These are phyloP conservation scores for Aureobasidium mangrovei DNA, from an alignment of 2,329 filamentous ascomycete species.

Conservation along the genomic window DNA sequence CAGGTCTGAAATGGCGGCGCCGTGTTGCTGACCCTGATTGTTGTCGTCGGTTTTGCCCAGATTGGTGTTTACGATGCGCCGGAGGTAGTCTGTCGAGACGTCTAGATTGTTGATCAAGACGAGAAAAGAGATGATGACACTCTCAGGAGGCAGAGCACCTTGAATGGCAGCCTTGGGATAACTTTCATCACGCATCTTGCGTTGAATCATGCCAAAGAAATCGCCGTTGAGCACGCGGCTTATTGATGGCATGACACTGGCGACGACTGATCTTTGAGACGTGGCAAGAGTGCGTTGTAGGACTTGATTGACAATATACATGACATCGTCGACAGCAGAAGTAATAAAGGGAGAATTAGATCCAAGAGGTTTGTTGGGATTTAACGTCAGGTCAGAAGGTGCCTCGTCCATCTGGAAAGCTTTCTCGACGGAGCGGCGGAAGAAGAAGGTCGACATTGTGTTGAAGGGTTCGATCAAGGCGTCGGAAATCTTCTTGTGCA, in stretches of 20 bases:
- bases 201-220: conserved; percentile 93
- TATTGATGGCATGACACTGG: conserved; percentile 68
- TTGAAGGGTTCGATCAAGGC: conserved; percentile 78
- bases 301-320: conserved; percentile 96
- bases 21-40: conserved; percentile 29
- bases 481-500: conserved; percentile 67
- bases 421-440: conserved; percentile 91
- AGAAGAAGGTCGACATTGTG: conserved; percentile 90
- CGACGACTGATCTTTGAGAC: conserved; percentile 68
- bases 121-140: conserved; percentile 80
- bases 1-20: conserved; percentile 34
- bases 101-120: conserved; percentile 95
- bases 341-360: conserved; percentile 84
- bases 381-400: conserved; percentile 69
- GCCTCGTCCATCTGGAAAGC: conserved; percentile 93
- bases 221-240: conserved; percentile 75
- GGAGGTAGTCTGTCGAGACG: conserved; percentile 81
- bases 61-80: conserved; percentile 68
- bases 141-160: conserved; percentile 76
- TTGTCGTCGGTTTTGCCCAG: conserved; percentile 33
- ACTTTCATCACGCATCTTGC: conserved; percentile 93
- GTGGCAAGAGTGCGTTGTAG: conserved; percentile 80
- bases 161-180: conserved; percentile 75
- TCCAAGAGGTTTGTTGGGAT: conserved; percentile 60
- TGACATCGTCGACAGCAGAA: conserved; percentile 92